phyloP scores from a whole-genome alignment of 2,329 filamentous ascomycete species.

The Phaeosphaeria sp. region DNA sequence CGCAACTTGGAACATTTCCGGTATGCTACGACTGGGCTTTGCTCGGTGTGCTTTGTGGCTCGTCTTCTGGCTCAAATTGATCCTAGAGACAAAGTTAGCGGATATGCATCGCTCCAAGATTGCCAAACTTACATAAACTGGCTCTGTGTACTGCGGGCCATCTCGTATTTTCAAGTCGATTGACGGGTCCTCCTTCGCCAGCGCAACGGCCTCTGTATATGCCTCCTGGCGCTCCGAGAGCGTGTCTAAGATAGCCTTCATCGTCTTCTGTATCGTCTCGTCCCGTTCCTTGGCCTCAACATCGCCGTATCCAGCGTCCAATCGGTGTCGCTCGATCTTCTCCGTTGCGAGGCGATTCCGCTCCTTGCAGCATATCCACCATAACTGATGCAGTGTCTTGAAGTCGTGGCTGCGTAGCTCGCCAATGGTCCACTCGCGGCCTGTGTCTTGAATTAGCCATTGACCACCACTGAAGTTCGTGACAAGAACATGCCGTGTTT shows the following conservation, averaged over 20 bases:
- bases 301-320: slow-evolving; percentile 76
- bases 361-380: slow-evolving; percentile 95
- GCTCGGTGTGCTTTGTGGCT: not conserved
- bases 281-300: slow-evolving; percentile 71
- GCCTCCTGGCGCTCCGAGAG: slow-evolving; percentile 88
- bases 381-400: slow-evolving; percentile 90
- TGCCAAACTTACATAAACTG: slow-evolving; percentile 29
- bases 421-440: slow-evolving; percentile 81
- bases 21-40: not conserved
- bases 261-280: slow-evolving; percentile 74
- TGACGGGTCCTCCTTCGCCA: slow-evolving; percentile 62
- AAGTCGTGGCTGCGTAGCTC: slow-evolving; percentile 90
- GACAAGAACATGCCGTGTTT: slow-evolving; percentile 65
- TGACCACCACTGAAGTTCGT: not conserved
- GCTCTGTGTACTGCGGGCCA: slow-evolving; percentile 32
- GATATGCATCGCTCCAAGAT: too few species aligned
- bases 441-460: slow-evolving; percentile 42
- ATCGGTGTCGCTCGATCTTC: slow-evolving; percentile 69
- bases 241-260: slow-evolving; percentile 81
- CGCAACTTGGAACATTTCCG: too few species aligned
- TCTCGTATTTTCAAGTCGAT: slow-evolving; percentile 35
- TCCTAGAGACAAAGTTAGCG: slow-evolving; percentile 23
- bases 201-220: slow-evolving; percentile 76
- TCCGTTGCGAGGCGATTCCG: slow-evolving; percentile 87
- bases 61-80: slow-evolving; percentile 24